Base-by-base conservation (phyloP, 805 yeast genomes). In the Jamesozyma lodderae region DNA sequence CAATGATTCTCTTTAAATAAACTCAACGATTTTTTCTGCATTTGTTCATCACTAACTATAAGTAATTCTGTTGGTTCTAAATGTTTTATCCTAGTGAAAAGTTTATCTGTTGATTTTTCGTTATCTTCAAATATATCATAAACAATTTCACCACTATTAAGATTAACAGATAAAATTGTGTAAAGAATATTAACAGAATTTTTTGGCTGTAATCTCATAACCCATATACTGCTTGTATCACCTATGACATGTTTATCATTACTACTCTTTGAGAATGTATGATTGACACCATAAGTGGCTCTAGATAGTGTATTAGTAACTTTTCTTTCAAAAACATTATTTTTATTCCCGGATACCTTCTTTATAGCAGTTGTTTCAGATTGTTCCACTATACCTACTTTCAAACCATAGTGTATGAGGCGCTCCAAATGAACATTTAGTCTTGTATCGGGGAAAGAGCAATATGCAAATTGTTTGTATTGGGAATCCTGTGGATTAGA, bases 341-440 rank as follows among this genome's bases (percentile, higher is more conserved):
- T 62, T 38, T 72, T 73, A 43, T 72, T 78, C 4, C 72, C 58
- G 4, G 49, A 39, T 13, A 61, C 63, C 5, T 72, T 68, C 51
- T 84, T 84, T 11, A 84, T 66, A 0, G 86, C 85, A 2, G 86
- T 79, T 0, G 90, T 75, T 53, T 90, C 96, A 4, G 74, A 64
- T 53, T 92, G 97, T 51, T 81, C 80, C 0, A 88, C 92, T 2
- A 92, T 75, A 0, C 94, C 97, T 3, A 92, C 85, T 54, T 82
- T 88, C 42, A 75, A 63, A 0, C 96, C 95, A 38, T 66, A 67
- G 28, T 71, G 73, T 4, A 92, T 67, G 14, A 90, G 62, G 42
- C 90, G 68, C 55, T 81, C 82, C 26, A 88, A 62, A 56, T 90
- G 90, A 22, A 81, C 69, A 47, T 81, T 81, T 11, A 92, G 64